Base-by-base conservation (phyloP, 176 grass and related monocot species). In the Typha latifolia region DNA sequence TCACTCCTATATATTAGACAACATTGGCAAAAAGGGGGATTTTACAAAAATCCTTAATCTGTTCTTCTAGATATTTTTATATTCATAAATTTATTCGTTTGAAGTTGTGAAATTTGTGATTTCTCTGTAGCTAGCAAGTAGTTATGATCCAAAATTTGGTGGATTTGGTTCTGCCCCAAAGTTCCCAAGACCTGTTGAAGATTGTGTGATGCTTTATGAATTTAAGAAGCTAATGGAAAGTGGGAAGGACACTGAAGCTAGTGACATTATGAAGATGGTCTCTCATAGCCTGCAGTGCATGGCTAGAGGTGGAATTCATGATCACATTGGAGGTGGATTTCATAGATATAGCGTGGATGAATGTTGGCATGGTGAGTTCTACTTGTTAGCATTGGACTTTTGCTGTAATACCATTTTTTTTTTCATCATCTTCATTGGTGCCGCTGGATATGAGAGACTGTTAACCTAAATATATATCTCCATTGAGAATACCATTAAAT, bases 281-380 rank as follows among this genome's bases (percentile, higher is more conserved):
- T 87, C 63, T 12, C 85, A 84, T 74, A 91, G 85, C 21, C 79
- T 96, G 78, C 77, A 86, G 69, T 91, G 82, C 74, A 96, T 91
- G 88, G 82, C 88, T 50, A 88, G 93, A 84, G 93, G 93, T 66
- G 93, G 93, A 66, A 82, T 96, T 68, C 93, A 96, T 56, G 93
- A 96, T 62, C 93, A 96, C 13, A 19, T 96, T 47, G 93, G 88
- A 49, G 93, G 93, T 67, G 93, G 93, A 19, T 96, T 96, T 86
- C 93, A 96, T 68, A 86, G 88, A 83, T 96, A 91, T 69, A 96
- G 88, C 70, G 93, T 96, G 59, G 93, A 96, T 47, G 93, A 96
- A 49, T 86, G 82, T 66, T 96, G 93, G 93, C 93, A 96, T 72
- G 85, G 93, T 96, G 77, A 78, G 66, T 56, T 62, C 19, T 66